Percentiles rank a stretch among this genome's conserved stretches.
Evolutionary conservation across 495 filamentous ascomycete species (phyloP).

Genomic region (Halenospora varia): DNA sequence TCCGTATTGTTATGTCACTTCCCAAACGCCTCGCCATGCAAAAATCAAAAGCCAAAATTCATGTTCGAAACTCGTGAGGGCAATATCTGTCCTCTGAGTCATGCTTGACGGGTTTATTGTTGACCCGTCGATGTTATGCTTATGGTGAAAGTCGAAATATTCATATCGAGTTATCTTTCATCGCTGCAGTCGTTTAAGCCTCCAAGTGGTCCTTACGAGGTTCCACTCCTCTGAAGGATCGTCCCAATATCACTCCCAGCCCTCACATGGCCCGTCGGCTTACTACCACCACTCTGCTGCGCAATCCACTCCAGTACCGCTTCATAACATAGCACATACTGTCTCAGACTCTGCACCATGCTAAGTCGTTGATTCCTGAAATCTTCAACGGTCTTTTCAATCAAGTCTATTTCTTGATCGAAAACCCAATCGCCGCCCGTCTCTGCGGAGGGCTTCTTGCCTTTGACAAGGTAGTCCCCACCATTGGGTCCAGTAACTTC

Average conservation of each 20-base stretch:
- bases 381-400: constrained; percentile 82
- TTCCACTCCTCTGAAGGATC: neutral
- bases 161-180: too few relatives aligned
- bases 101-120: neutral
- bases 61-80: neutral
- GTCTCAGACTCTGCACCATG: constrained; percentile 94
- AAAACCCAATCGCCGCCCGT: constrained; percentile 36
- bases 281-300: constrained; percentile 16
- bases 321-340: constrained; percentile 96
- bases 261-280: constrained; percentile 1
- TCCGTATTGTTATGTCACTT: neutral
- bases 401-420: constrained; percentile 65
- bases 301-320: constrained; percentile 84
- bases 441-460: neutral
- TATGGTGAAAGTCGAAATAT: too few relatives aligned
- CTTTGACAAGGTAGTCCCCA: constrained; percentile 18
- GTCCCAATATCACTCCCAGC: constrained; percentile 17
- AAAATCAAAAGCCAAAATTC: neutral
- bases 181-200: too few relatives aligned
- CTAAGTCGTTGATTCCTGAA: constrained; percentile 84
- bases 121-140: neutral
- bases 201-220: neutral
- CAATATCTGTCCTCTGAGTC: neutral
- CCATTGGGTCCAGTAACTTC: constrained; percentile 25
- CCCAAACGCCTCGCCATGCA: neutral